Evolutionary conservation across 139 green algal species (phyloP), one percentile per base, ranked within the genome.

Genomic region (Coccomyxa sp.): DNA sequence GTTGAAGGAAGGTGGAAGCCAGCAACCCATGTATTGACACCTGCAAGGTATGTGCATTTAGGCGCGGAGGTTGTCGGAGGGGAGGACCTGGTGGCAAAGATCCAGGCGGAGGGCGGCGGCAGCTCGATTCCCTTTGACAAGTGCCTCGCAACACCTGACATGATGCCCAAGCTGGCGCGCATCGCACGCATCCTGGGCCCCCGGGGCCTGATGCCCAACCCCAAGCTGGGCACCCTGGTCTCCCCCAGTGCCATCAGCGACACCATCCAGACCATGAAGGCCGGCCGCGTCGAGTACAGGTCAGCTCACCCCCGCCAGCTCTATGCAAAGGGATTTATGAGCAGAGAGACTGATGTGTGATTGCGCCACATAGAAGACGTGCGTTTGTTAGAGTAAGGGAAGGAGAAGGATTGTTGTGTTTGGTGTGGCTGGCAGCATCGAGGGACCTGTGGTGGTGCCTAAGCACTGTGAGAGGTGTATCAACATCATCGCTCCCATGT

Each of bases 131-230:
- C 81, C 32, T 95, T 97, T 85, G 91, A 96, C 82, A 89, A 90
- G 80, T 86, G 85, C 59, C 79, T 97, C 23, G 91, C 92, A 32
- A 97, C 94, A 9, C 95, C 95, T 0, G 94, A 90, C 76, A 94
- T 99, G 89, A 98, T 97, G 94, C 87, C 91, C 11, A 88, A 92
- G 76, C 88, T 96, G 57, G 89, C 90, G 51, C 92, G 89, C 76
- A 86, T 98, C 32, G 93, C 90, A 10, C 86, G 91, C 59, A 90
- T 96, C 18, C 88, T 99, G 75, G 96, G 96, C 14, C 96, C 96
- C 0, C 90, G 94, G 12, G 96, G 96, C 14, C 91, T 99, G 1
- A 99, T 99, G 96, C 96, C 96, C 82, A 99, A 98, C 88, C 95
- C 96, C 80, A 99, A 98, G 92, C 87, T 95, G 79, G 96, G 96